phyloP scores from a whole-genome alignment of 768 basidiomycete species.

The Lanmaoa rubissima region DNA sequence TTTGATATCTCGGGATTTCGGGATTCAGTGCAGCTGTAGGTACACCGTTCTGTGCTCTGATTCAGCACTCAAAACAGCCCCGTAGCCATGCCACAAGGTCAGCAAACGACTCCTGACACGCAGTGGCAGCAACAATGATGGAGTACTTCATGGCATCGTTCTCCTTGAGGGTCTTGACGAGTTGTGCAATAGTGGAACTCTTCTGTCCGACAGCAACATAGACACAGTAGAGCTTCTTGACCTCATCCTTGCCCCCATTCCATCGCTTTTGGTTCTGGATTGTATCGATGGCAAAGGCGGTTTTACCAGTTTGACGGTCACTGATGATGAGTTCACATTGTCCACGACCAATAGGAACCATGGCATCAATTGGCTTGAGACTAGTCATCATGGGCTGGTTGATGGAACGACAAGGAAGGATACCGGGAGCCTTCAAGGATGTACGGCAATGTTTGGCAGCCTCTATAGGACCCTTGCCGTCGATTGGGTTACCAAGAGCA shows the following conservation, averaged over 20 bases:
- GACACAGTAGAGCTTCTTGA: slow-evolving; percentile 99
- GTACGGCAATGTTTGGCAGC: slow-evolving; percentile 94
- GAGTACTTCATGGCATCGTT: slow-evolving; percentile 99
- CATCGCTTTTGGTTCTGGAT: slow-evolving; percentile 99
- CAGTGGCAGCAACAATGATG: slow-evolving; percentile 98
- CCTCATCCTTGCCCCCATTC: slow-evolving; percentile 97
- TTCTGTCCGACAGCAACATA: slow-evolving; percentile 99
- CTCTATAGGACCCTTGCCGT: slow-evolving; percentile 97
- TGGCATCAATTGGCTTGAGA: slow-evolving; percentile 99
- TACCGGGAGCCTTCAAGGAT: slow-evolving; percentile 98
- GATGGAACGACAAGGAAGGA: slow-evolving; percentile 98
- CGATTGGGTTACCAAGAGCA: slow-evolving; percentile 99
- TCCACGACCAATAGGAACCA: slow-evolving; percentile 99
- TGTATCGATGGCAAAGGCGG: slow-evolving; percentile 98
- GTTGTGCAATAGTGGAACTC: slow-evolving; percentile 98
- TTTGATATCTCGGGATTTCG: too few relatives aligned
- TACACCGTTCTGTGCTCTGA: too few relatives aligned
- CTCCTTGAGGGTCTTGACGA: slow-evolving; percentile 99
- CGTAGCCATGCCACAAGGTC: too few relatives aligned
- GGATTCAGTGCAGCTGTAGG: too few relatives aligned
- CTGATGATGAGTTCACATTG: slow-evolving; percentile 99
- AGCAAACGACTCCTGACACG: too few relatives aligned
- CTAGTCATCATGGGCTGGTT: slow-evolving; percentile 99
- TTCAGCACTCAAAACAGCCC: too few relatives aligned
- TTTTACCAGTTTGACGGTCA: slow-evolving; percentile 99